phyloP scores from a whole-genome alignment of 2,329 filamentous ascomycete species.

The Alternaria alternata region DNA sequence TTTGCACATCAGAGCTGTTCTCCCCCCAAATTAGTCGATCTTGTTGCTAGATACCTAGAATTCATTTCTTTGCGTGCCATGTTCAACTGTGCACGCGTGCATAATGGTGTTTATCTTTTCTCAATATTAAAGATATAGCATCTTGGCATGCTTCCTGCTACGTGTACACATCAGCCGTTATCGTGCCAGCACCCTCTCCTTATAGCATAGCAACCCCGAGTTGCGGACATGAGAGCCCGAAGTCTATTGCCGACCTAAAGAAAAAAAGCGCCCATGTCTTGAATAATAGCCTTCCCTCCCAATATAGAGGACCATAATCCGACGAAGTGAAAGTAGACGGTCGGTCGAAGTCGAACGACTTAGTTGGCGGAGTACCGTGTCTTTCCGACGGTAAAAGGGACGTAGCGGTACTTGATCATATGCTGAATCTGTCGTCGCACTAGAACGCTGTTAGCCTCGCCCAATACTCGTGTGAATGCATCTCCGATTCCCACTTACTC shows the following conservation, averaged over 20 bases:
- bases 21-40: neutral
- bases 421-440: constrained; percentile 99
- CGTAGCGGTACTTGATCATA: constrained; percentile 99
- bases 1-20: neutral
- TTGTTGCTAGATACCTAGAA: neutral
- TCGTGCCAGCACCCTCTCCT: constrained; percentile 8
- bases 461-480: too few species aligned
- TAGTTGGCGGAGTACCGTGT: constrained; percentile 47
- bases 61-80: neutral
- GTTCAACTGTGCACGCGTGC: neutral
- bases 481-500: constrained; percentile 66
- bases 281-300: constrained; percentile 15
- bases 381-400: constrained; percentile 93
- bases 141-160: constrained; percentile 16
- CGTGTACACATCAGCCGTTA: constrained; percentile 30
- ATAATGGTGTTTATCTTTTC: neutral
- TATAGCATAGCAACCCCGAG: constrained; percentile 23
- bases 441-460: constrained; percentile 48
- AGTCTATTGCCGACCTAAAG: constrained; percentile 27
- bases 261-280: constrained; percentile 27
- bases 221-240: constrained; percentile 24
- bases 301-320: constrained; percentile 6
- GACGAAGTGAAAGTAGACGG: constrained; percentile 8
- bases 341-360: neutral
- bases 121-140: constrained; percentile 18